phyloP scores from a whole-genome alignment of 192 early-diverging fungal genomes.

The Thoreauomyces humboldtii region DNA sequence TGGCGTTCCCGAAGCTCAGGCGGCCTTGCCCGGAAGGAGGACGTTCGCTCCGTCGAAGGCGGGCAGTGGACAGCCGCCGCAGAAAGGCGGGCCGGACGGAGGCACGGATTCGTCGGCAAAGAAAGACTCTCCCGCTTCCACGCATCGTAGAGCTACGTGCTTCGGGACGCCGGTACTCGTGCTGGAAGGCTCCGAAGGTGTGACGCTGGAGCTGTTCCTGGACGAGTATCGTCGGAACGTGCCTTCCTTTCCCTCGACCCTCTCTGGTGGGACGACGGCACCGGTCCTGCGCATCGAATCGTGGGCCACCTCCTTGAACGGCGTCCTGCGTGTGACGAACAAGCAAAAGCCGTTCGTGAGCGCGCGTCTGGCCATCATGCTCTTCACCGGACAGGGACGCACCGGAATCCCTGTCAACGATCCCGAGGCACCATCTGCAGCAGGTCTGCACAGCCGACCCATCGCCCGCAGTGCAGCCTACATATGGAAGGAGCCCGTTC shows the following conservation, averaged over 20 bases:
- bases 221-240: constrained; percentile 5
- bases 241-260: neutral
- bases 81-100: too few relatives aligned
- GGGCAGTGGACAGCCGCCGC: too few relatives aligned
- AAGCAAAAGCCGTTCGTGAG: neutral
- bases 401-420: constrained; percentile 4
- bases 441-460: constrained; percentile 13
- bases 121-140: neutral
- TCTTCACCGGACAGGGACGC: constrained; percentile 22
- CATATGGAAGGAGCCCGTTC: constrained; percentile 20
- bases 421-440: constrained; percentile 23
- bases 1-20: too few relatives aligned
- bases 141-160: neutral
- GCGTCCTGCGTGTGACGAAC: constrained; percentile 6
- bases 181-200: neutral
- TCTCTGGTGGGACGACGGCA: neutral
- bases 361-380: constrained; percentile 10
- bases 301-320: neutral
- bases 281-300: constrained; percentile 9
- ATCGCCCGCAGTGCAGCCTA: constrained; percentile 19
- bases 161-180: neutral
- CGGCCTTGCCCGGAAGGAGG: too few relatives aligned
- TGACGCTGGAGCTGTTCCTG: neutral
- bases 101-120: neutral
- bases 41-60: too few relatives aligned